Evolutionary conservation across 129 eudicot species (phyloP), one percentile per base, ranked within the genome.

Genomic region (Centaurea solstitialis): DNA sequence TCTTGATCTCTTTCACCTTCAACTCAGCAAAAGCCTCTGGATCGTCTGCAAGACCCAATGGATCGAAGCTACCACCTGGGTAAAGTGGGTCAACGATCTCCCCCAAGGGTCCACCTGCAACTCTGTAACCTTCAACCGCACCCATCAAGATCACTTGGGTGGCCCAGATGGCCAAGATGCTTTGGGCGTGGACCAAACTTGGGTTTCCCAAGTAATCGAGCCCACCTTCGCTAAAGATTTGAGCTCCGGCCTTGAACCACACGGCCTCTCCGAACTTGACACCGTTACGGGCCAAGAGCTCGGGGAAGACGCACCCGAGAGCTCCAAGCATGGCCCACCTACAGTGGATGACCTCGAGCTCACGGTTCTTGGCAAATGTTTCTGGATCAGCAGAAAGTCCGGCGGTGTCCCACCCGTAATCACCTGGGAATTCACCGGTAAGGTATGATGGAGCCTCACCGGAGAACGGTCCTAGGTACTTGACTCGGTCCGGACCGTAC

Each of bases 181-280:
- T 90, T 65, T 90, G 92, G 1, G 94, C 94, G 68, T 90, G 94
- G 81, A 88, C 74, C 86, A 86, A 68, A 76, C 90, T 88, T 59
- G 94, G 94, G 87, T 90, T 90, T 39, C 92, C 94, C 81, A 90
- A 76, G 79, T 88, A 88, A 83, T 91, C 95, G 70, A 91, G 92
- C 1, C 95, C 95, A n/a, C 95, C 92, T 82, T 88, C 91, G 68
- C 95, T 91, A 67, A 91, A 91, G 78, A 91, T 91, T 62, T 90
- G 94, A 9, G 94, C 61, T 39, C 94, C 94, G 17, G 94, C 94
- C 86, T 90, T 90, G 89, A 90, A 90, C 94, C 94, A 88, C 30
- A 88, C 92, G 4, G 90, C 94, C 73, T 90, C 94, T 26, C 92
- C 94, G 20, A 90, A 90, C 86, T 90, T 90, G 70, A 90, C 94